These are phyloP conservation scores for Nicotiana sylvestris DNA, from an alignment of 257 asterid species.

Conservation along the genomic window DNA sequence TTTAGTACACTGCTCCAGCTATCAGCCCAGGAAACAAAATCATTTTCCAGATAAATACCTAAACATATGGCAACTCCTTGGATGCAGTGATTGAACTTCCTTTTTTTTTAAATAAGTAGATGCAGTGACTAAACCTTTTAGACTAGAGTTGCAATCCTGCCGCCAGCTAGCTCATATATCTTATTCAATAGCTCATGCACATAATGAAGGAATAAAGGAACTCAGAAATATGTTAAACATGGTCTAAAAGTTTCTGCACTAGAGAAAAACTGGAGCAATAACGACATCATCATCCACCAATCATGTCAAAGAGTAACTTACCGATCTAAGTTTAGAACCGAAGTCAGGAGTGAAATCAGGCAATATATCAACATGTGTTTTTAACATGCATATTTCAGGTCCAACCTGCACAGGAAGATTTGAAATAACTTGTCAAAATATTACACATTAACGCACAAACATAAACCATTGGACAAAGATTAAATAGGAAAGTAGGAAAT, in stretches of 20 bases:
- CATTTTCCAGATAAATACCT: neutral
- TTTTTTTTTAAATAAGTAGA: neutral
- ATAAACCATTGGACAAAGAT: neutral
- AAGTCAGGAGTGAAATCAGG: conserved; percentile 92
- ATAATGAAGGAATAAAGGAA: neutral
- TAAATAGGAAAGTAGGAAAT: neutral
- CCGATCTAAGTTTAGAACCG: conserved; percentile 87
- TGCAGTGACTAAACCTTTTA: neutral
- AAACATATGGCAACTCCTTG: neutral
- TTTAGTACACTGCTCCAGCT: neutral
- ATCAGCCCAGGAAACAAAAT: neutral
- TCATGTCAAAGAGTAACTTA: conserved; percentile 23
- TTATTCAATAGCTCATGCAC: neutral
- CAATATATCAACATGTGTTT: conserved; percentile 94
- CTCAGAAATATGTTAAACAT: neutral
- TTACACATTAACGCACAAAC: neutral
- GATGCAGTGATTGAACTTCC: neutral
- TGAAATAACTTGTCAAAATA: conserved; percentile 19
- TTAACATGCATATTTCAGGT: conserved; percentile 93
- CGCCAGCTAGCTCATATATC: neutral
- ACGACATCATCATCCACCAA: neutral
- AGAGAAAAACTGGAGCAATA: neutral
- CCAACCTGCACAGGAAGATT: conserved; percentile 68
- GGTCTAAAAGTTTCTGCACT: neutral
- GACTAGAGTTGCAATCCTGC: neutral